Base-by-base conservation (phyloP, 345 rosid species). In the Sisymbrium altissimum region DNA sequence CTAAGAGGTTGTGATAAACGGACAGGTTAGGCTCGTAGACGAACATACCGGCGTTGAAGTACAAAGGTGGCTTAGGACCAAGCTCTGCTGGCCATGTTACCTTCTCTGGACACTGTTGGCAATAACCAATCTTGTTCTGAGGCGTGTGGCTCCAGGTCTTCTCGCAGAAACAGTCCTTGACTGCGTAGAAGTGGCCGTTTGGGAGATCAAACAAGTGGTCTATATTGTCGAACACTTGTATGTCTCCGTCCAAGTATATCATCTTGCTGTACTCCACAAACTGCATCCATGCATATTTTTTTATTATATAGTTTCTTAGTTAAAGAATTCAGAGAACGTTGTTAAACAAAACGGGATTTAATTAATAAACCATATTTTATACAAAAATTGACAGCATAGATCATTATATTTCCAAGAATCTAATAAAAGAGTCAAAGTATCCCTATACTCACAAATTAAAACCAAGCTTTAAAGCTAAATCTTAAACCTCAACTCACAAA, bases 1-100 rank as follows among this genome's bases (percentile, higher is more conserved):
- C 73, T 74, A 88, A 63, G 70, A 88, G 87, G 13, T 77, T 60
- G 4, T 74, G 35, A 36, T 84, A 88, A 10, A 83, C 79, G 53
- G 70, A 14, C 1, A 82, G 75, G 30, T 67, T 77, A 0, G 97
- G 95, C 74, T 88, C 84, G 64, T 58, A 84, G 0, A 91, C 83
- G 50, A 87, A 86, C 97, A 88, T 91, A 58, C 95, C 95, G 0
- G 95, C 92, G 69, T 88, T 91, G 81, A 91, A 91, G 66, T 91
- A 91, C 18, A 83, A 83, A 6, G 89, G 82, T 6, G 97, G 94
- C 29, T 76, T 85, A 14, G 86, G 82, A 21, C 92, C 92, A 71
- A 87, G 53, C 68, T 81, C 72, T 15, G 68, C 61, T 3, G 88
- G 82, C 96, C 93, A 88, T 0, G 77, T 54, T 6, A 86, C 89